Base-by-base conservation (phyloP, 1,284 basidiomycete genomes). In the Testicularia cyperi region DNA sequence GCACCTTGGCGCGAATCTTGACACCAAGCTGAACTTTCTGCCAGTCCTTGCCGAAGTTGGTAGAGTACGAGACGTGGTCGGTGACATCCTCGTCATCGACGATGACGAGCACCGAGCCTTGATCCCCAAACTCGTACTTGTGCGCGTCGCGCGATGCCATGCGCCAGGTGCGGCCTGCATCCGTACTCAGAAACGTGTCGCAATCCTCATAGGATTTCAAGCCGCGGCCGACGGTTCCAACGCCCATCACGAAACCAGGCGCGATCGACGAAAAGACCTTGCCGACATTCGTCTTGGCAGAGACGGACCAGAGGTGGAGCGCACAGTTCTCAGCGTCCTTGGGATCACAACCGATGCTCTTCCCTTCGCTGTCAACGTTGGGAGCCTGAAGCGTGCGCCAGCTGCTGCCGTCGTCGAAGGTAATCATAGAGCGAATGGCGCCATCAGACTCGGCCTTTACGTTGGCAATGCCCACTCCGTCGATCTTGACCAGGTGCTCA, bases 81-180 rank as follows among this genome's bases (percentile, higher is more conserved):
- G 85, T 86, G n/a, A 79, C 75, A 29, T 88, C 86, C 68, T 96
- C 92, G 70, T 98, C 92, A 63, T 92, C 86, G 7, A 91, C 84
- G 13, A 87, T 81, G 16, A 97, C 85, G 24, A 97, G 78, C 24
- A 97, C 82, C 60, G 86, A 87, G 1, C 94, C 75, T 81, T 82
- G 83, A 72, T 96, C 94, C 14, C 94, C 94, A 77, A 97, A 94
- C 77, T 96, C 92, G 74, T 96, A 96, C 78, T 91, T 90, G 77
- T 91, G 86, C 1, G 94, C 88, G 16, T 87, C 86, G 46, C 80
- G 80, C 29, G 81, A 81, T 8, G 88, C 82, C 86, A 90, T 90
- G 23, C 71, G 80, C 94, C 94, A 98, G 0, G 83, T 84, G 6
- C 91, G 68, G 2, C 94, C 94, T 0, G 87, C 92, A 68, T 98